phyloP scores from a whole-genome alignment of 73 alveolate species.

The Tetrahymena malaccensis region DNA sequence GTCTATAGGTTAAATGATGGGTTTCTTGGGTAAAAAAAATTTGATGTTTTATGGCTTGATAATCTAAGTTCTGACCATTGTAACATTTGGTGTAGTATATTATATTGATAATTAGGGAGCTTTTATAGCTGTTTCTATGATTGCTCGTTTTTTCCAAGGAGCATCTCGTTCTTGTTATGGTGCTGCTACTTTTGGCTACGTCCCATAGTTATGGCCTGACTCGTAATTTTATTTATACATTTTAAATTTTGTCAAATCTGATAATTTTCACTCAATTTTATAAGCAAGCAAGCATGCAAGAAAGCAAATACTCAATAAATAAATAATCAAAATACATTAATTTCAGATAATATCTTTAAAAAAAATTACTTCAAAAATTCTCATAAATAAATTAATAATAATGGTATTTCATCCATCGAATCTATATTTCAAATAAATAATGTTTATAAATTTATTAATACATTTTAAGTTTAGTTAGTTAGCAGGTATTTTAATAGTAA shows the following conservation, averaged over 20 bases:
- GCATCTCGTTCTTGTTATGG: constrained; percentile 38
- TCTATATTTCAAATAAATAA: too few species aligned
- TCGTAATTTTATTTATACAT: background rate
- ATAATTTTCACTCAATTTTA: background rate
- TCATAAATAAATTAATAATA: too few species aligned
- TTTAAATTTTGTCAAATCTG: too few species aligned
- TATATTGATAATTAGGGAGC: background rate
- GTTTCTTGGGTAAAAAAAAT: constrained; percentile 30
- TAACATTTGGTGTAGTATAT: constrained; percentile 27
- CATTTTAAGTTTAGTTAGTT: background rate
- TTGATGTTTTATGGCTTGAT: constrained; percentile 29
- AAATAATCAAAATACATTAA: too few species aligned
- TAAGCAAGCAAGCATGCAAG: background rate
- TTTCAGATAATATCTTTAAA: background rate
- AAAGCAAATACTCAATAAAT: background rate
- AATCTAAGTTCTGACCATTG: background rate
- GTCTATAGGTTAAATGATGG: constrained; percentile 27
- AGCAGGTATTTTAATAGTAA: too few species aligned
- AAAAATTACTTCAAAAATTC: too few species aligned
- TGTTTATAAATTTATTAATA: too few species aligned
- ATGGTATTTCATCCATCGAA: background rate
- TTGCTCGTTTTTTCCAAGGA: constrained; percentile 30
- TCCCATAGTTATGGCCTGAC: constrained; percentile 41
- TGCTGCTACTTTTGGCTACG: constrained; percentile 28
- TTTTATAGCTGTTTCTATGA: constrained; percentile 9